These are phyloP conservation scores for Phytophthora sp. DNA, from an alignment of 352 stramenopile species.

Conservation along the genomic window DNA sequence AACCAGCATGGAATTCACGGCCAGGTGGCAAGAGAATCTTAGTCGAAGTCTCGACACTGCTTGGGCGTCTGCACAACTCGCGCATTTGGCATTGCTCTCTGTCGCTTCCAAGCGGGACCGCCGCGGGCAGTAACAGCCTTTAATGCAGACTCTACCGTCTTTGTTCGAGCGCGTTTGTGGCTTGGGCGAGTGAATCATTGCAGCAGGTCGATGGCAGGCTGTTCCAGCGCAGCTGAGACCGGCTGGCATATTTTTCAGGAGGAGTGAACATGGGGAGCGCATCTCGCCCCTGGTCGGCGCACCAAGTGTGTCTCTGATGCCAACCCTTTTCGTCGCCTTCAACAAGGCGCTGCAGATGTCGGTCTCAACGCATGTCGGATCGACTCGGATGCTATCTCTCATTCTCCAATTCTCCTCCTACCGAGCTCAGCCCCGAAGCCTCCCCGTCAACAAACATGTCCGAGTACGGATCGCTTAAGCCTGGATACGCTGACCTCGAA, in stretches of 20 bases:
- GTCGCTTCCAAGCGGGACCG: background rate
- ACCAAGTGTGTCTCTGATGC: conserved; percentile 18
- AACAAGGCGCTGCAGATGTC: conserved; percentile 7
- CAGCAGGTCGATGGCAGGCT: background rate
- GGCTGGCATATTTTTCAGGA: conserved; percentile 26
- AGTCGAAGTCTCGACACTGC: background rate
- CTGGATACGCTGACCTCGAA: conserved; percentile 33
- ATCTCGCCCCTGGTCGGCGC: background rate
- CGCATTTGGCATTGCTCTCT: background rate
- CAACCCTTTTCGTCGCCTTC: conserved; percentile 18
- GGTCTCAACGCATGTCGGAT: background rate
- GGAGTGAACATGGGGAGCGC: conserved; percentile 17
- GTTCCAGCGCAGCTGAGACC: conserved; percentile 27
- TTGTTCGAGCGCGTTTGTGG: conserved; percentile 25
- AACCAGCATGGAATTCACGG: too few species aligned
- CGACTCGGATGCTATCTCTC: background rate
- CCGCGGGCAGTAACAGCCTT: background rate
- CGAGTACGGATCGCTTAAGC: conserved; percentile 41
- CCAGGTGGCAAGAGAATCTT: background rate
- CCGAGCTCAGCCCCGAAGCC: conserved; percentile 1
- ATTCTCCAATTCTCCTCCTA: conserved; percentile 25
- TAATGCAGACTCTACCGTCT: conserved; percentile 9
- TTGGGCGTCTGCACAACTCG: background rate
- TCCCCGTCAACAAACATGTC: conserved; percentile 27
- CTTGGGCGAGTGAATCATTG: conserved; percentile 11